phyloP scores from a whole-genome alignment of 2,329 filamentous ascomycete species.

The Trichoderma brevicompactum region DNA sequence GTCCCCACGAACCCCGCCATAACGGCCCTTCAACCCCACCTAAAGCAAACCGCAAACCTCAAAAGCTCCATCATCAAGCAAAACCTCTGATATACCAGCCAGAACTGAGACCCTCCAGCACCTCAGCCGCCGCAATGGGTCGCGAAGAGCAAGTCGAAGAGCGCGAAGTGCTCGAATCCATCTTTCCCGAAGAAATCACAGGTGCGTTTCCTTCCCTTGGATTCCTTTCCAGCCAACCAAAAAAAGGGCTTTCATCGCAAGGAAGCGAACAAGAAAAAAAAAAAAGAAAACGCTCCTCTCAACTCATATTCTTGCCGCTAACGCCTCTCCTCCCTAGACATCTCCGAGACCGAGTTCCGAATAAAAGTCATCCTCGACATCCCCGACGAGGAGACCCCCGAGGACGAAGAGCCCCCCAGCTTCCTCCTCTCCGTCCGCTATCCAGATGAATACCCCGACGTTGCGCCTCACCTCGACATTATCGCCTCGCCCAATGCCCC shows the following conservation, averaged over 20 bases:
- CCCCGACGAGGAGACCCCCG: conserved; percentile 65
- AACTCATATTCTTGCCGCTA: not conserved
- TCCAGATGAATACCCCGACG: conserved; percentile 88
- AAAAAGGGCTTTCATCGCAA: not conserved
- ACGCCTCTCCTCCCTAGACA: conserved; percentile 58
- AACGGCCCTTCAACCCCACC: conserved; percentile 35
- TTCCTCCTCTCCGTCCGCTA: conserved; percentile 86
- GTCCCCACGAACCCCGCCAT: conserved; percentile 38
- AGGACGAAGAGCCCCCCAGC: conserved; percentile 63
- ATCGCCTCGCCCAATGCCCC: conserved; percentile 69
- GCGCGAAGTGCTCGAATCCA: conserved; percentile 95
- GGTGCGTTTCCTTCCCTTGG: conserved; percentile 52
- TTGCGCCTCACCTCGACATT: conserved; percentile 80
- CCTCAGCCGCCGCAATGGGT: conserved; percentile 53
- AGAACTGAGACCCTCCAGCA: not conserved
- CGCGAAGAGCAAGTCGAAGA: conserved; percentile 93
- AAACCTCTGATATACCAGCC: not conserved
- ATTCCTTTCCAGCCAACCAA: too few species aligned
- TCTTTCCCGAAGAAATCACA: conserved; percentile 97
- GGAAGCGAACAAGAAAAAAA: not conserved
- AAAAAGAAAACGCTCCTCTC: not conserved
- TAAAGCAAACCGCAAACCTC: conserved; percentile 6
- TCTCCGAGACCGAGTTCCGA: conserved; percentile 87
- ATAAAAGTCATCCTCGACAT: conserved; percentile 86
- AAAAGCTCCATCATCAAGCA: conserved; percentile 19